Percentiles rank a stretch among this genome's conserved stretches.
Conservation (phyloP, 2,329 filamentous ascomycete species). For the Amphichorda felina region DNA sequence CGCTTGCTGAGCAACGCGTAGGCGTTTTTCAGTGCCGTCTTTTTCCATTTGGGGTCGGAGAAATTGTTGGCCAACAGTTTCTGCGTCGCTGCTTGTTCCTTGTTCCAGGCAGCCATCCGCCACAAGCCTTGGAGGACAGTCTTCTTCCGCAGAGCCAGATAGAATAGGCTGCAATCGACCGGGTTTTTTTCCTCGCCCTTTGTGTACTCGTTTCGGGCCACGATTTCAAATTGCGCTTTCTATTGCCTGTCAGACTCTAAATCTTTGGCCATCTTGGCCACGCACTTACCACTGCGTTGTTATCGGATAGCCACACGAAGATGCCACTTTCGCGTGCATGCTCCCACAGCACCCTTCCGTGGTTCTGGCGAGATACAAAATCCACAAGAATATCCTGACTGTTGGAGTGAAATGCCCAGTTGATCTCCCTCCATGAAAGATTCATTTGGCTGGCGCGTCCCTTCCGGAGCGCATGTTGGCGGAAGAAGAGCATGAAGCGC, state of each 20-base stretch:
- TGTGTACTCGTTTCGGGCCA: slow-evolving; percentile 89
- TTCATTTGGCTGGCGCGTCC: slow-evolving; percentile 51
- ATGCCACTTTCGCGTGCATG: slow-evolving; percentile 77
- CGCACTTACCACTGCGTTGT: slow-evolving; percentile 56
- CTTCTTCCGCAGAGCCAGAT: slow-evolving; percentile 85
- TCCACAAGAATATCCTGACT: slow-evolving; percentile 86
- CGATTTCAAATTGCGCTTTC: slow-evolving; percentile 66
- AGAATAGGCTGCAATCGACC: slow-evolving; percentile 81
- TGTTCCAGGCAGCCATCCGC: slow-evolving; percentile 86
- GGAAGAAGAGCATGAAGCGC: slow-evolving; percentile 78
- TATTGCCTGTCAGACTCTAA: slow-evolving; percentile 9
- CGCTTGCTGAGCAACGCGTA: slow-evolving; percentile 88
- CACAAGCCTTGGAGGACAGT: slow-evolving; percentile 80
- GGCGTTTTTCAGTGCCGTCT: slow-evolving; percentile 85
- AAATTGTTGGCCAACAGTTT: slow-evolving; percentile 86
- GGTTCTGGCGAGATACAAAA: slow-evolving; percentile 69
- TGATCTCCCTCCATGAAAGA: slow-evolving; percentile 69
- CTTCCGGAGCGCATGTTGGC: slow-evolving; percentile 64
- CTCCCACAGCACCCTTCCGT: slow-evolving; percentile 72
- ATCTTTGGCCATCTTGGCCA: neutral
- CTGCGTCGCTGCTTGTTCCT: slow-evolving; percentile 71
- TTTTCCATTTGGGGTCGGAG: slow-evolving; percentile 73
- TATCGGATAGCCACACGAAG: slow-evolving; percentile 88
- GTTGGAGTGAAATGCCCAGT: slow-evolving; percentile 73
- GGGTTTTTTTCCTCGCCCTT: slow-evolving; percentile 81